Conservation (phyloP, 768 basidiomycete genomes). For the Tricholoma bakamatsutake region DNA sequence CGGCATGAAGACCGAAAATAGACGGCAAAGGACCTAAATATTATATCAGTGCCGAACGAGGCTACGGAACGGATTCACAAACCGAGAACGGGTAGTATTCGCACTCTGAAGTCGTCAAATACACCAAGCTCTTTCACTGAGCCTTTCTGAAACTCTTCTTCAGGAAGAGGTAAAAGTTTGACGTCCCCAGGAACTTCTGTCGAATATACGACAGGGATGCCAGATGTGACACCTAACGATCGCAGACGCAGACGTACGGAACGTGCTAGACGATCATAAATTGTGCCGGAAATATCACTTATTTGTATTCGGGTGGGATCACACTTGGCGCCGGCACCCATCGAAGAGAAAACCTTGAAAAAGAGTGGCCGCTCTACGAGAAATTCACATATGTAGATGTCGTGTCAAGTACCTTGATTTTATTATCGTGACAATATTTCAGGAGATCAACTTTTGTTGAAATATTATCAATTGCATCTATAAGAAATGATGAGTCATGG, state of each 20-base stretch:
- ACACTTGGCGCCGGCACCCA: constrained; percentile 93
- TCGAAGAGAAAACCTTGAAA: constrained; percentile 83
- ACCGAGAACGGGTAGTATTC: constrained; percentile 91
- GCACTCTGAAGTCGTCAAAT: constrained; percentile 89
- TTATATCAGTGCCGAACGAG: not conserved
- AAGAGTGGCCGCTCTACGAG: not conserved
- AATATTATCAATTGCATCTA: constrained; percentile 97
- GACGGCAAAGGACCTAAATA: constrained; percentile 70
- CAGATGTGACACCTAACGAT: constrained; percentile 49
- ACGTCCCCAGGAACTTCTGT: constrained; percentile 90
- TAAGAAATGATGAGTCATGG: constrained; percentile 5
- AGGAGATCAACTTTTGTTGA: constrained; percentile 93
- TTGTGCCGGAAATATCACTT: constrained; percentile 85
- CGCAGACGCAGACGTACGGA: constrained; percentile 78
- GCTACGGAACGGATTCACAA: constrained; percentile 11
- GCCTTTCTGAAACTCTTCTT: constrained; percentile 90
- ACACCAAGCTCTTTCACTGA: constrained; percentile 83
- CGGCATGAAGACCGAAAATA: constrained; percentile 87
- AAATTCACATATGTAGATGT: not conserved
- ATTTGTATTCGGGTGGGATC: constrained; percentile 97
- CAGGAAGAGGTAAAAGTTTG: constrained; percentile 82
- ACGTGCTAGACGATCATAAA: constrained; percentile 93
- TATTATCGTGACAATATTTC: constrained; percentile 75
- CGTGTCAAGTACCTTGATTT: constrained; percentile 56
- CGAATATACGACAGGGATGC: constrained; percentile 89